These are phyloP conservation scores for Cercospora brassicicola DNA, from an alignment of 2,329 filamentous ascomycete genomes.

Conservation along the genomic window DNA sequence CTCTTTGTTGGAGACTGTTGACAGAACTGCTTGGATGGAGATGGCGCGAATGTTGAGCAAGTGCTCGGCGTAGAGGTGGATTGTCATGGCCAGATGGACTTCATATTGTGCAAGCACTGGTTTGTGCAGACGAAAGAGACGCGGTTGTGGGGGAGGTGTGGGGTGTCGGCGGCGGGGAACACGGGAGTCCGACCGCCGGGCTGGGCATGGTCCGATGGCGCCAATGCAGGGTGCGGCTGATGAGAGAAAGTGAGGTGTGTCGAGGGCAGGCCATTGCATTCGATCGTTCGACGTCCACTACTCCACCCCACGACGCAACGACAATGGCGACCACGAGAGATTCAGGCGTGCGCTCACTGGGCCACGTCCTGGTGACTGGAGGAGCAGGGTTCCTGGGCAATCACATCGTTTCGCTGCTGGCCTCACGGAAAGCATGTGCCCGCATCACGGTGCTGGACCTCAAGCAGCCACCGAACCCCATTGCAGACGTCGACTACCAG, in stretches of 20 bases:
- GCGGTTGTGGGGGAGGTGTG: slow-evolving; percentile 1
- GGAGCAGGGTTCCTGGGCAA: slow-evolving; percentile 55
- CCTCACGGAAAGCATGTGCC: slow-evolving; percentile 43
- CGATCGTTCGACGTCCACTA: background rate
- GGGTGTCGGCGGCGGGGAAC: background rate
- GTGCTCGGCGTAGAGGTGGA: slow-evolving; percentile 60
- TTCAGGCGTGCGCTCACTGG: slow-evolving; percentile 39
- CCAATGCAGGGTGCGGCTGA: background rate
- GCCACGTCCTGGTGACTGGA: slow-evolving; percentile 52
- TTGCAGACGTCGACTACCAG: slow-evolving; percentile 50
- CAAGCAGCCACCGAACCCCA: slow-evolving; percentile 44
- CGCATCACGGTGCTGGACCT: slow-evolving; percentile 52
- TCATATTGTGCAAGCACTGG: background rate
- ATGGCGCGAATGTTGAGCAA: slow-evolving; percentile 62
- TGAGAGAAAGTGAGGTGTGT: background rate
- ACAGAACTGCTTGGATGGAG: slow-evolving; percentile 57
- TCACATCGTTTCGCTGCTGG: slow-evolving; percentile 53
- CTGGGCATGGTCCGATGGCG: slow-evolving; percentile 13
- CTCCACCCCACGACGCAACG: background rate
- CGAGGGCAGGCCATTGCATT: background rate
- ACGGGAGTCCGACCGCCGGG: background rate
- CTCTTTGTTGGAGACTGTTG: slow-evolving; percentile 44
- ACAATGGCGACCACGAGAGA: slow-evolving; percentile 17
- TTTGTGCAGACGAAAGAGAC: background rate
- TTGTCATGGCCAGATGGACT: slow-evolving; percentile 23